phyloP scores from a whole-genome alignment of 306 rosid species.

The Citrullus amarus region DNA sequence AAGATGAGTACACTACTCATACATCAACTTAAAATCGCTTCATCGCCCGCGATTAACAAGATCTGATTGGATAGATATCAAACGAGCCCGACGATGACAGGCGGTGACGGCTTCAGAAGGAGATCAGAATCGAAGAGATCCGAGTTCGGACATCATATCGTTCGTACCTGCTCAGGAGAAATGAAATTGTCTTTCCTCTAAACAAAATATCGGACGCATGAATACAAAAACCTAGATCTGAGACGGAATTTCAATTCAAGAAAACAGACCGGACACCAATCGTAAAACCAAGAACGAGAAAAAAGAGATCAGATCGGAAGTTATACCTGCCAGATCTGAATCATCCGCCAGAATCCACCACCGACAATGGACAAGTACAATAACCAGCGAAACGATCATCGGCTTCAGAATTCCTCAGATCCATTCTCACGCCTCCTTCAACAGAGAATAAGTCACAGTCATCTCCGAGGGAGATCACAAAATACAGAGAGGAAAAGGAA shows the following conservation, averaged over 20 bases:
- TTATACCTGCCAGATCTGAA: not conserved
- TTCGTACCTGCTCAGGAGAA: not conserved
- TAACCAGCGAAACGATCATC: not conserved
- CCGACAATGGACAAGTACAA: no score
- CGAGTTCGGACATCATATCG: not conserved
- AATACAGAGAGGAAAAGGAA: accelerated
- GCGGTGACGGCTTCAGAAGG: not conserved
- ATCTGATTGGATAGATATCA: not conserved
- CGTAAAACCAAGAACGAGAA: no score
- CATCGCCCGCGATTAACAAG: not conserved
- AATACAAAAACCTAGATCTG: not conserved
- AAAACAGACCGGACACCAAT: not conserved
- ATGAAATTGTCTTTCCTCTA: not conserved
- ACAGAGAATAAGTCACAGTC: not conserved
- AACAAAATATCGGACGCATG: not conserved
- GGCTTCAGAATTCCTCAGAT: not conserved
- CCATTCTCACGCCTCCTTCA: not conserved
- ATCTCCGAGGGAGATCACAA: no score
- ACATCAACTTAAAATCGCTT: not conserved
- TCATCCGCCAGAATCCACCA: not conserved
- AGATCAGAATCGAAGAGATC: not conserved
- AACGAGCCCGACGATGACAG: not conserved
- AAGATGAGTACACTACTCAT: not conserved
- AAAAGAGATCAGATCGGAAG: not conserved
- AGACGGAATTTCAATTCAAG: not conserved